phyloP scores from a whole-genome alignment of 495 filamentous ascomycete species.

The Aspergillus baeticus region DNA sequence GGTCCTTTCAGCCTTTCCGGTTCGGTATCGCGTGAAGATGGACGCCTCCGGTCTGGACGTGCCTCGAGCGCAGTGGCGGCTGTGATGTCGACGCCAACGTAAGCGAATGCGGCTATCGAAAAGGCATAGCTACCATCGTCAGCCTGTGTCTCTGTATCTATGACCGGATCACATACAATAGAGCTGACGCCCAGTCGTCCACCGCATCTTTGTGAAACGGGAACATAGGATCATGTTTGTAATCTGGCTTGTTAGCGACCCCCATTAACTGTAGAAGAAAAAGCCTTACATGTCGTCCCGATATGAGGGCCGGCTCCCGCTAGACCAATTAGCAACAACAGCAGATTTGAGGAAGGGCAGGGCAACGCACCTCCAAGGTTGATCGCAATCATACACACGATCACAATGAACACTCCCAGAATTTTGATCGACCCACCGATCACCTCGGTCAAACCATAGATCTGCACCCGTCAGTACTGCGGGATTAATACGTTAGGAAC shows the following conservation, averaged over 20 bases:
- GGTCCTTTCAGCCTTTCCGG: constrained; percentile 1
- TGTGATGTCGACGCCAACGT: constrained; percentile 44
- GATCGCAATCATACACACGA: constrained; percentile 27
- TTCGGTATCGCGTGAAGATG: neutral
- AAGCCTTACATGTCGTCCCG: constrained; percentile 20
- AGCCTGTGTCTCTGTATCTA: neutral
- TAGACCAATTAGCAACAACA: constrained; percentile 6
- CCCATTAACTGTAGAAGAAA: too few relatives aligned
- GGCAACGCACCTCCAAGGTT: constrained; percentile 31
- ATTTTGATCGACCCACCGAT: constrained; percentile 39
- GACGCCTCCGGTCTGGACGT: constrained; percentile 11
- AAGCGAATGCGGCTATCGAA: constrained; percentile 44
- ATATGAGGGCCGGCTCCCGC: constrained; percentile 9
- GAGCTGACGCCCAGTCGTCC: constrained; percentile 25
- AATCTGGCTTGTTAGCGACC: constrained; percentile 10
- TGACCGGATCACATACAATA: constrained; percentile 29
- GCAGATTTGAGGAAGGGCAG: neutral
- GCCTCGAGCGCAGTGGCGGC: constrained; percentile 49
- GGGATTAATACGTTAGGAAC: neutral
- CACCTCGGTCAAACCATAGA: constrained; percentile 39
- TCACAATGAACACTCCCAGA: constrained; percentile 31
- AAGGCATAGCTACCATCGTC: constrained; percentile 28
- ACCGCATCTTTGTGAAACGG: constrained; percentile 28
- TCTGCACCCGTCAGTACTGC: constrained; percentile 17
- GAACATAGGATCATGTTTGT: constrained; percentile 17